Evolutionary conservation across 352 stramenopile genomes (phyloP).

Genomic region (Pythium sukuiense): DNA sequence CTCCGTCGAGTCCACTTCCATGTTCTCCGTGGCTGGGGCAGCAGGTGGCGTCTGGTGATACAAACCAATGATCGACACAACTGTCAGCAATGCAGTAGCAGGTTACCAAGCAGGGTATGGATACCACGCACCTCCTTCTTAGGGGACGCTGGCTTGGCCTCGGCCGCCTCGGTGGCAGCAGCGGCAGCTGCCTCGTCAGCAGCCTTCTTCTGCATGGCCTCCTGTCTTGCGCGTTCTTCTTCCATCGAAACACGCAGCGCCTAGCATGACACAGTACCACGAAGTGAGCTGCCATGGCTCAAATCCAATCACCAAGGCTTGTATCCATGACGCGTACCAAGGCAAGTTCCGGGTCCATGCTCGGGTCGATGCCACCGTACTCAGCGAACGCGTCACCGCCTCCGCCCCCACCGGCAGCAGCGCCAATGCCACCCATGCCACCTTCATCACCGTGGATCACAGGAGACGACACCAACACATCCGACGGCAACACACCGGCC

Average conservation of each 20-base stretch:
- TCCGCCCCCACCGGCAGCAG: conserved; percentile 34
- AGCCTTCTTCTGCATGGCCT: conserved; percentile 91
- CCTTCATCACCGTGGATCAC: conserved; percentile 91
- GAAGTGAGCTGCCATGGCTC: neutral
- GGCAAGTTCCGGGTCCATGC: conserved; percentile 98
- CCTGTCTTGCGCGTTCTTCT: conserved; percentile 96
- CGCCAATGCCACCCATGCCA: conserved; percentile 44
- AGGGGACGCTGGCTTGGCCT: conserved; percentile 19
- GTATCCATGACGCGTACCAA: conserved; percentile 74
- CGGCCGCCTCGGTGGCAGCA: conserved; percentile 16
- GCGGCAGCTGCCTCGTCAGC: conserved; percentile 59
- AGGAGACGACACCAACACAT: conserved; percentile 96
- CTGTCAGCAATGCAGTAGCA: neutral
- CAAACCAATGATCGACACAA: neutral
- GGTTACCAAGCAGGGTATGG: neutral
- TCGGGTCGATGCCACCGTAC: conserved; percentile 97
- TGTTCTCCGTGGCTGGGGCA: conserved; percentile 30
- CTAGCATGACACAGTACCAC: conserved; percentile 28
- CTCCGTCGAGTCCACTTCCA: conserved; percentile 39
- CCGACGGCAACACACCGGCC: conserved; percentile 94
- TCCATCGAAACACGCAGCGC: conserved; percentile 97
- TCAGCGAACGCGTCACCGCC: conserved; percentile 87
- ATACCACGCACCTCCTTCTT: conserved; percentile 22
- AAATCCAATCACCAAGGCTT: neutral
- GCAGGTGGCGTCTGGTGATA: conserved; percentile 14